Evolutionary conservation across 1,139 yeast species (phyloP), one percentile per base, ranked within the genome.

Genomic region (Zygoascus meyerae): DNA sequence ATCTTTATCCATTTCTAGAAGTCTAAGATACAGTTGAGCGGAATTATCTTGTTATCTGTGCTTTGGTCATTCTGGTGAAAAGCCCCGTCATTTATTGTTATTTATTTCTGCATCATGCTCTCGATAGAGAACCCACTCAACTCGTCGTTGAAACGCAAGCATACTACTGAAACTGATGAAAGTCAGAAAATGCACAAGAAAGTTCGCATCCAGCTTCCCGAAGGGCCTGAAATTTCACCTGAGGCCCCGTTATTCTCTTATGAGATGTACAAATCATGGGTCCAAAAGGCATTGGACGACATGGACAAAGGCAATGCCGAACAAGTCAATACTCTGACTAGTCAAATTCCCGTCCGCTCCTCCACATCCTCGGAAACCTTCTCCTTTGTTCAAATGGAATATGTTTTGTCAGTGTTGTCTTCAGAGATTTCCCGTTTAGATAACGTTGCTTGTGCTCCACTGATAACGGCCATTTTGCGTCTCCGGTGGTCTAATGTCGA

Each of bases 241-340:
- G 21, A 30, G 7, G 6, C 40, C 14, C 28, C 16, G 10, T 31
- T 28, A 5, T 36, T 28, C 26, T 15, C 45, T 1, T 28, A 41
- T 16, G 21, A 33, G 10, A 74, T 83, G 77, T 84, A 81, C 65
- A 67, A 74, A 45, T 73, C 84, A 39, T 78, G 75, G 60, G 80
- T 84, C 30, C 76, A 74, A 55, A 75, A 85, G 48, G 94, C 94
- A 33, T 68, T 86, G 55, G 83, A 81, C 45, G 78, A 83, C 48
- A 69, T 83, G 59, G 76, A 55, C 67, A 45, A 54, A 48, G 52
- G 70, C 17, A 74, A 75, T 50, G 52, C 70, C 11, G 64, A 69
- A 2, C 74, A 74, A 40, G 56, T 79, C 31, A 72, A 72, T 48
- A 59, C 69, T 5, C 61, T 80, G 42, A 71, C 79, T 1, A 62